Evolutionary conservation across 768 basidiomycete species (phyloP), one percentile per base, ranked within the genome.

Genomic region (Hebeloma cylindrosporum): DNA sequence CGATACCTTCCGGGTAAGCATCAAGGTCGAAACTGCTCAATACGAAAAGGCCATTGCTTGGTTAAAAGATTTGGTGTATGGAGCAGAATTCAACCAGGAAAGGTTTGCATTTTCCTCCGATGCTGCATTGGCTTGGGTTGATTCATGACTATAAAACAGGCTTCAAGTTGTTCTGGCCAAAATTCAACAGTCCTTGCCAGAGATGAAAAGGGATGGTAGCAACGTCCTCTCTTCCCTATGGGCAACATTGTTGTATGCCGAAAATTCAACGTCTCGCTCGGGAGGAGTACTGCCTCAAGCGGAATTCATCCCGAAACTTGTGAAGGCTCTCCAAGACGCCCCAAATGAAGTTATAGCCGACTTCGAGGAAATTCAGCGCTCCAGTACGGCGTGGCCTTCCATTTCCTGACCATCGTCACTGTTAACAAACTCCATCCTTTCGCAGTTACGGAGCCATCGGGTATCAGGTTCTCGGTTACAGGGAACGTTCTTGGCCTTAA

Each of bases 121-220:
- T 14, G 14, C 7, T 26, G 16, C 17, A 9, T 14, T 43, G 21
- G 18, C 27, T 7, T 7, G 16, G 4, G 28, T 16, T 23, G 5
- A 14, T 3, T n/a, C 7, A 21, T 41, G 4, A 28, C 53, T 47
- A 45, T 22, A 40, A 32, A 10, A 14, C 52, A 95, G 94, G 38
- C 69, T 99, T 25, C 82, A 85, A 56, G 82, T 98, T 38, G 82
- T 81, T 20, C 73, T 89, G 34, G 91, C 93, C 11, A 97, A 96
- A 65, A 79, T 91, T 17, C 82, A 88, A 32, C 95, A 97, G 62
- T 83, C 83, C 14, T 73, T 99, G 23, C 95, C 96, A 2, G 86
- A 93, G 60, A 70, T 89, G 56, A 98, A 97, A 72, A 80, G 96
- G 28, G 86, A 91, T 59, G 95, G 93, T 9, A 80, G 70, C 58